These are phyloP conservation scores for Vigna angularis DNA, from an alignment of 306 rosid species.

Conservation along the genomic window DNA sequence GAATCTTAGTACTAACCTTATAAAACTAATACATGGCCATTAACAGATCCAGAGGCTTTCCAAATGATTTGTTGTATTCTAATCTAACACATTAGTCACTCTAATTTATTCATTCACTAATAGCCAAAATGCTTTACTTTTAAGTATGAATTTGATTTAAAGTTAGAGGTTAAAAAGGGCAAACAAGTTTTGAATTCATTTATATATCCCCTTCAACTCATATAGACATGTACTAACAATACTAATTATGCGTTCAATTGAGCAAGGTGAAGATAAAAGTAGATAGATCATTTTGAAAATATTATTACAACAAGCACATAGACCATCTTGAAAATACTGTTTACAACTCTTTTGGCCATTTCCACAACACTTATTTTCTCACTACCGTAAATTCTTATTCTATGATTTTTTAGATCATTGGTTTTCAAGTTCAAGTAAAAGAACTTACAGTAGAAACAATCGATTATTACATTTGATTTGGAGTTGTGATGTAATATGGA, in stretches of 20 bases:
- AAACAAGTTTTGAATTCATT: neutral
- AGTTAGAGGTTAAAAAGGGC: neutral
- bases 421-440: slow-evolving; percentile 25
- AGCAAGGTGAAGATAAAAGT: too few relatives aligned
- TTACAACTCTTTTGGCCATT: neutral
- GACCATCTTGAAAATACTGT: neutral
- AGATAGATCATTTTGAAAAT: too few relatives aligned
- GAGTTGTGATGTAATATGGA: slow-evolving; percentile 12
- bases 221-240: neutral
- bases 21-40: slow-evolving; percentile 11
- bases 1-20: slow-evolving; percentile 39
- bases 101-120: neutral
- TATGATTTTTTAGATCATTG: slow-evolving; percentile 41
- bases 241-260: too few relatives aligned
- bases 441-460: neutral
- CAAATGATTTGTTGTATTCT: slow-evolving; percentile 10
- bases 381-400: slow-evolving; percentile 16
- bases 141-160: neutral
- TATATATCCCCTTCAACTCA: neutral
- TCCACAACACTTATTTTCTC: slow-evolving; percentile 11
- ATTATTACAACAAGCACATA: neutral
- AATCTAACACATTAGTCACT: slow-evolving; percentile 26
- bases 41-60: slow-evolving; percentile 18
- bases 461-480: neutral
- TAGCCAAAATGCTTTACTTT: neutral